Percentiles rank a stretch among this genome's conserved stretches.
These are phyloP conservation scores for Plasmodium billcollinsi DNA, from an alignment of 169 alveolate species.

Conservation along the genomic window DNA sequence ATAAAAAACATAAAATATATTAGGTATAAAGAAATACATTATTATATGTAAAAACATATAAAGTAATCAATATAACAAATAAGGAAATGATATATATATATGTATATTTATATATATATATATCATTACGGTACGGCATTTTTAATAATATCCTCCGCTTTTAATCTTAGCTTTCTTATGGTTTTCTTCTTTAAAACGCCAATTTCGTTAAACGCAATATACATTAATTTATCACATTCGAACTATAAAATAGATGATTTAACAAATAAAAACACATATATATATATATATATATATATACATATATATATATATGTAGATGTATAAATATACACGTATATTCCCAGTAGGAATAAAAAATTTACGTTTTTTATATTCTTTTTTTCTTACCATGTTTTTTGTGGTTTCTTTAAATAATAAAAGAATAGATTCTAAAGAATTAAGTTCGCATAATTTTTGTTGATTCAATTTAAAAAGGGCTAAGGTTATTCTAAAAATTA, in stretches of 20 bases:
- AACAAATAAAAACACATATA: not conserved
- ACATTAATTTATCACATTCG: slow-evolving; percentile 84
- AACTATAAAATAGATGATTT: slow-evolving; percentile 34
- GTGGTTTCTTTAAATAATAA: slow-evolving; percentile 80
- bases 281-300: not conserved
- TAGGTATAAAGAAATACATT: slow-evolving; percentile 13
- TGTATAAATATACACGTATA: not conserved
- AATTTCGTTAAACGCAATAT: slow-evolving; percentile 84
- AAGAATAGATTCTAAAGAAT: slow-evolving; percentile 79
- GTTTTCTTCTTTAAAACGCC: slow-evolving; percentile 81
- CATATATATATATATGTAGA: not conserved
- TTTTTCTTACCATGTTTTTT: slow-evolving; percentile 67
- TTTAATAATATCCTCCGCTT: slow-evolving; percentile 77
- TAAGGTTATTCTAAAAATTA: slow-evolving; percentile 87
- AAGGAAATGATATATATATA: slow-evolving; percentile 1
- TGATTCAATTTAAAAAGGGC: slow-evolving; percentile 85
- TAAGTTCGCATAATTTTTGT: slow-evolving; percentile 74
- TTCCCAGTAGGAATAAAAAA: not conserved
- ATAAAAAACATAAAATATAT: slow-evolving; percentile 5
- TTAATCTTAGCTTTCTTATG: slow-evolving; percentile 79
- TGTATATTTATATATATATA: too few relatives aligned
- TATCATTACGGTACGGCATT: slow-evolving; percentile 16
- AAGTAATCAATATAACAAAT: slow-evolving; percentile 35
- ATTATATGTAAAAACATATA: slow-evolving; percentile 1
- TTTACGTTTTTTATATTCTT: not conserved